Percentiles rank a stretch among this genome's conserved stretches.
These are phyloP conservation scores for Hamiltosporidium tvaerminnensis DNA, from an alignment of 371 early-diverging fungal species.

Conservation along the genomic window DNA sequence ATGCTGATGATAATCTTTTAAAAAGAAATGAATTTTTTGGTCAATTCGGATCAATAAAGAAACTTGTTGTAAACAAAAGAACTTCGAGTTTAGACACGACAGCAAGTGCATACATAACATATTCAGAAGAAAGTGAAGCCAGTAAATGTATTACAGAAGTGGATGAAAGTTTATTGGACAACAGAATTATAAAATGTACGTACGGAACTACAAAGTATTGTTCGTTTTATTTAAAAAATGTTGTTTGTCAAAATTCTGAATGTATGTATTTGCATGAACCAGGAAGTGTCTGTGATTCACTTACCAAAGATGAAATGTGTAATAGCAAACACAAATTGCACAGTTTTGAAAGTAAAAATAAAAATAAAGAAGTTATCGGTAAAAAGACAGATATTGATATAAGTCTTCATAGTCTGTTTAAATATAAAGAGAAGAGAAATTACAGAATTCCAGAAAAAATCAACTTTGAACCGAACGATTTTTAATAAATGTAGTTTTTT, in stretches of 20 bases:
- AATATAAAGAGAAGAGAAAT: background rate
- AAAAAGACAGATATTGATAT: constrained; percentile 12
- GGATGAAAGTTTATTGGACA: constrained; percentile 48
- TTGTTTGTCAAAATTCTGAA: constrained; percentile 50
- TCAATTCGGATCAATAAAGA: constrained; percentile 53
- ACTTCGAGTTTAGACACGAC: constrained; percentile 10
- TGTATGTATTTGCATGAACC: constrained; percentile 54
- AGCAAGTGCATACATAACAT: constrained; percentile 52
- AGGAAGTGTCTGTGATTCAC: constrained; percentile 36
- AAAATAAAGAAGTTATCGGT: constrained; percentile 34
- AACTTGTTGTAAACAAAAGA: constrained; percentile 50
- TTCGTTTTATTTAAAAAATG: constrained; percentile 51
- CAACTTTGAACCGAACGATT: background rate
- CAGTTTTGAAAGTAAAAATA: constrained; percentile 40
- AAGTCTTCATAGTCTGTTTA: background rate
- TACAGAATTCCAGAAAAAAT: background rate
- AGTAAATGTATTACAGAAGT: constrained; percentile 48
- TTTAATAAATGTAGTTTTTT: background rate
- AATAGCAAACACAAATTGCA: constrained; percentile 48
- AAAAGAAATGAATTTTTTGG: constrained; percentile 51
- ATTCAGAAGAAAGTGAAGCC: constrained; percentile 38
- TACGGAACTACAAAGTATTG: constrained; percentile 55
- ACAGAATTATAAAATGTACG: constrained; percentile 48
- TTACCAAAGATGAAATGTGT: constrained; percentile 51
- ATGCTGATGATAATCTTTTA: constrained; percentile 45